Base-by-base conservation (phyloP, 2,329 filamentous ascomycete species). In the Penicillium italicum region DNA sequence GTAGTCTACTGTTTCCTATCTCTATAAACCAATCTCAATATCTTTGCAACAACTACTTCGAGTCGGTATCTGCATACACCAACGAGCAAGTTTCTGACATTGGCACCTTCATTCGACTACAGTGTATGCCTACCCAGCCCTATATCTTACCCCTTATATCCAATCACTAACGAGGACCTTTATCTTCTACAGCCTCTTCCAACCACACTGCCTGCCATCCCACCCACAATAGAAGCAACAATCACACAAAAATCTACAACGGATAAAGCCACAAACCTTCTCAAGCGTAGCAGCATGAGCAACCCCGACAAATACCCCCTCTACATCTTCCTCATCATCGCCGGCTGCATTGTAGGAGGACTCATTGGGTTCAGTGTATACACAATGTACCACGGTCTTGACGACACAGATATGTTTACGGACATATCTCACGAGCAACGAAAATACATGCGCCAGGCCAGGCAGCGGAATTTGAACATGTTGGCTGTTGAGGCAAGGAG, bases 371-470 rank as follows among this genome's bases (percentile, higher is more conserved):
- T 49, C 45, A 55, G 57, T 16, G 12, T 64, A 14, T 66, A 54
- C 38, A 53, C 50, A 0, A 64, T 66, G 63, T 64, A 59, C 34
- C 59, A 69, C 33, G 66, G 51, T 9, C 37, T 64, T 7, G 61
- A 66, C n/a, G 57, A 61, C 1, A 34, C 40, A 20, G 44, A 56
- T 3, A 24, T 43, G 20, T n/a, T n/a, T n/a, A 40, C 41, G 4
- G 68, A 70, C 0, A 22, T 63, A 22, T 11, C 60, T 12, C 37
- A 54, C 12, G 66, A 70, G 18, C 69, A 72, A 51, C 49, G 56
- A 8, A 60, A 58, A 48, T 72, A 72, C 42, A 70, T 72, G 69
- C 64, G 67, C 2, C 56, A 65, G 41, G 24, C 66, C 12, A 63
- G 68, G 8, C 53, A 64, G 11, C 60, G 62, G 9, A 65, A 64